Conservation (phyloP, 2,329 filamentous ascomycete species). For the Periconia sp. region DNA sequence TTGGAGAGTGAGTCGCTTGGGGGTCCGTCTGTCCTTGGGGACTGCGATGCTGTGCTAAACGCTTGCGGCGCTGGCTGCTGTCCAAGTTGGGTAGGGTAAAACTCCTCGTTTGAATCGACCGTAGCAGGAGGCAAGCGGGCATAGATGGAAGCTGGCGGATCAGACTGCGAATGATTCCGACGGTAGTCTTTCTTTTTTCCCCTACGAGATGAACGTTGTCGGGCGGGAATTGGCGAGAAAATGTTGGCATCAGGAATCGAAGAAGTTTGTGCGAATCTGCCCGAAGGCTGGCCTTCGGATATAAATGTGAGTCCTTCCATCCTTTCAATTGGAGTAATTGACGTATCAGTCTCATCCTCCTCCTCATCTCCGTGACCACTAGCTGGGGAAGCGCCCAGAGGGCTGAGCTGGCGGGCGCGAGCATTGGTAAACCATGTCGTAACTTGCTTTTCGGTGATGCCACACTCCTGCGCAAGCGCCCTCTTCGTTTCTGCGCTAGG, state of each 20-base stretch:
- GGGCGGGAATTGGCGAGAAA: conserved; percentile 1
- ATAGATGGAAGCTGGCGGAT: conserved; percentile 7
- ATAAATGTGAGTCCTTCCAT: conserved; percentile 7
- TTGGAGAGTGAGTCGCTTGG: conserved; percentile 1
- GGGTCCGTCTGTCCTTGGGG: not conserved
- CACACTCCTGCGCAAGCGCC: conserved; percentile 30
- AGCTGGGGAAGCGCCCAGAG: conserved; percentile 11
- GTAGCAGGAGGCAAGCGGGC: conserved; percentile 12
- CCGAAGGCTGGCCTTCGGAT: conserved; percentile 2
- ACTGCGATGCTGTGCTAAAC: not conserved
- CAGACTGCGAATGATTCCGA: conserved; percentile 12
- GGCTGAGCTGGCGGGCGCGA: conserved; percentile 29
- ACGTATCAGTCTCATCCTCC: conserved; percentile 15
- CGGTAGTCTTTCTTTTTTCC: conserved; percentile 43
- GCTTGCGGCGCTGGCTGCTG: not conserved
- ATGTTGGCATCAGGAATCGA: conserved; percentile 11
- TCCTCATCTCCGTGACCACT: conserved; percentile 24
- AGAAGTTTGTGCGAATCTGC: conserved; percentile 2
- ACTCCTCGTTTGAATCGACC: conserved; percentile 3
- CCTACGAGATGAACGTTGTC: conserved; percentile 19
- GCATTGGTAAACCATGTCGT: conserved; percentile 42
- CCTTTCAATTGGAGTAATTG: conserved; percentile 7
- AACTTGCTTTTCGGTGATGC: conserved; percentile 39
- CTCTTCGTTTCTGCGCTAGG: conserved; percentile 32
- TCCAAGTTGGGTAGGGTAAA: not conserved